Conservation (phyloP, 2,329 filamentous ascomycete genomes). For the Sarocladium strictum region DNA sequence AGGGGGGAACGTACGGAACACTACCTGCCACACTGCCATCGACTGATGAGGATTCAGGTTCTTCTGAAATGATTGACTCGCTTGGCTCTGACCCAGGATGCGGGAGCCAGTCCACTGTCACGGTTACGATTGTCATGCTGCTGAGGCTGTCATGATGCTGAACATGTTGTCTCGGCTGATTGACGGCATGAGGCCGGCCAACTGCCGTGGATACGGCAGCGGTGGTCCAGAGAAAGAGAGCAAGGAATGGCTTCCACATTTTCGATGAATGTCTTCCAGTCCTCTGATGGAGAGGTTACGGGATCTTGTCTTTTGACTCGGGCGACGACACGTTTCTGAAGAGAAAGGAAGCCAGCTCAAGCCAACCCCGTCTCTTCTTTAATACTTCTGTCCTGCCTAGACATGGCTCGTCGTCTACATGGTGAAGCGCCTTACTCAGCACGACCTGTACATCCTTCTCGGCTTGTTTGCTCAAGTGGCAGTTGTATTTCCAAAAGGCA, state of each 20-base stretch:
- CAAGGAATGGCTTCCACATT: not conserved
- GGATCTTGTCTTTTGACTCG: too few relatives aligned
- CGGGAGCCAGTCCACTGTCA: constrained; percentile 3
- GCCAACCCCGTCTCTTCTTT: too few relatives aligned
- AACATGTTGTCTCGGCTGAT: not conserved
- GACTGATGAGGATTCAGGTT: not conserved
- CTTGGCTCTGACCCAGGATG: not conserved
- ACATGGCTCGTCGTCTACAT: too few relatives aligned
- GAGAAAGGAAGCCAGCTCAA: too few relatives aligned
- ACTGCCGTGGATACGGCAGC: not conserved
- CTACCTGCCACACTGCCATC: not conserved
- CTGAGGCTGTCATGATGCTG: not conserved
- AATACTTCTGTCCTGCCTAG: too few relatives aligned
- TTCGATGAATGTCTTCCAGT: not conserved
- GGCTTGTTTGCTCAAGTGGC: not conserved
- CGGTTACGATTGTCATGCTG: not conserved
- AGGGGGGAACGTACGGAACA: not conserved
- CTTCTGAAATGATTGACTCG: not conserved
- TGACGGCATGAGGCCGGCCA: not conserved
- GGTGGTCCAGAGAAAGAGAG: not conserved
- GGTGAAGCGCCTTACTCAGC: too few relatives aligned
- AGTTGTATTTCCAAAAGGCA: too few relatives aligned
- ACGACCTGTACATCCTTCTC: too few relatives aligned
- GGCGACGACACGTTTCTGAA: too few relatives aligned
- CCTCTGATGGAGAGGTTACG: too few relatives aligned